Conservation (phyloP, 2,329 filamentous ascomycete species). For the Arthroderma sp. region DNA sequence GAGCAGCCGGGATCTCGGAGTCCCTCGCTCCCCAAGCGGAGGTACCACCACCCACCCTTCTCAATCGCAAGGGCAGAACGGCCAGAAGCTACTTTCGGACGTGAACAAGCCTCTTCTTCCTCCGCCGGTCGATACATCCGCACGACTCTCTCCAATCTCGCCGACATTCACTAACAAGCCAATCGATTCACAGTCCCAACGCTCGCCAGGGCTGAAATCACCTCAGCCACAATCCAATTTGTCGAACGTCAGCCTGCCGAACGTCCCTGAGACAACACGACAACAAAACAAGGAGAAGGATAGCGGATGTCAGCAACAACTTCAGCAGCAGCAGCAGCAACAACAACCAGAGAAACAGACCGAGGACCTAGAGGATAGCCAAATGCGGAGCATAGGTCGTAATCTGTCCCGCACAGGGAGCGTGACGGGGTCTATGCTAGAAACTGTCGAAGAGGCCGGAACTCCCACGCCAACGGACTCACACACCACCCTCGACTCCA, state of each 20-base stretch:
- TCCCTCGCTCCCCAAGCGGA: constrained; percentile 40
- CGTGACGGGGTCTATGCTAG: constrained; percentile 53
- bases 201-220: neutral
- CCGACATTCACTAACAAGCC: neutral
- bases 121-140: constrained; percentile 28
- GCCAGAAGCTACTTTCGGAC: constrained; percentile 57
- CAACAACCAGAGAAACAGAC: constrained; percentile 9
- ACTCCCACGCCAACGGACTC: constrained; percentile 47
- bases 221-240: neutral
- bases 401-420: constrained; percentile 50
- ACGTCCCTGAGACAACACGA: neutral
- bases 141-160: neutral
- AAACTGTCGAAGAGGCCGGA: constrained; percentile 86
- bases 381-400: constrained; percentile 28
- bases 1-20: constrained; percentile 56
- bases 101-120: constrained; percentile 55
- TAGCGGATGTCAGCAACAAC: constrained; percentile 23
- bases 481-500: constrained; percentile 29
- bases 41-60: constrained; percentile 4
- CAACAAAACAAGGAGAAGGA: neutral
- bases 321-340: neutral
- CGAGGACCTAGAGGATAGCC: constrained; percentile 14
- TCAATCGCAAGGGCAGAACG: constrained; percentile 14
- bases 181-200: neutral
- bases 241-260: neutral